phyloP scores from a whole-genome alignment of 805 yeast genomes.

The Deakozyma indianensis region DNA sequence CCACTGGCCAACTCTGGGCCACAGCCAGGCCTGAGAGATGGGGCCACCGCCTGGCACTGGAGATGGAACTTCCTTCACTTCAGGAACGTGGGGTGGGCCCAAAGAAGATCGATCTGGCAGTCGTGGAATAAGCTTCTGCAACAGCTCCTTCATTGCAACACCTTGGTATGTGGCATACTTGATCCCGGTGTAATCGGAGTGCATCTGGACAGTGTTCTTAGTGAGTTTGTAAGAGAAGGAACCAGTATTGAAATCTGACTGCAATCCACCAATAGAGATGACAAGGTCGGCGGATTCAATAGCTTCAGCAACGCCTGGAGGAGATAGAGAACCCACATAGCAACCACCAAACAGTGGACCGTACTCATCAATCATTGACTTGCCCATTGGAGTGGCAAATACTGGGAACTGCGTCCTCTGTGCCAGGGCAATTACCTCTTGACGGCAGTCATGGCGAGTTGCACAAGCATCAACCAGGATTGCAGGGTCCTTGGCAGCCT shows the following conservation, averaged over 20 bases:
- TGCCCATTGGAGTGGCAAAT: slow-evolving; percentile 85
- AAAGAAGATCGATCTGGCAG: slow-evolving; percentile 26
- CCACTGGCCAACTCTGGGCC: slow-evolving; percentile 38
- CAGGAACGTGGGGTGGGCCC: slow-evolving; percentile 42
- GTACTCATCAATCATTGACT: slow-evolving; percentile 61
- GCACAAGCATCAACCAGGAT: slow-evolving; percentile 83
- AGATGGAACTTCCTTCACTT: slow-evolving; percentile 33
- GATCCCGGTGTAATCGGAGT: slow-evolving; percentile 39
- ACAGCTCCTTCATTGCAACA: slow-evolving; percentile 34
- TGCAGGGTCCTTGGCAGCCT: slow-evolving; percentile 50
- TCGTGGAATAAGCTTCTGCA: slow-evolving; percentile 18
- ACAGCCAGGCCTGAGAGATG: slow-evolving; percentile 31
- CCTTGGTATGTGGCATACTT: slow-evolving; percentile 38
- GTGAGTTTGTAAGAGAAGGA: slow-evolving; percentile 49
- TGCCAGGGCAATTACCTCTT: slow-evolving; percentile 49
- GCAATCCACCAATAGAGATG: slow-evolving; percentile 65
- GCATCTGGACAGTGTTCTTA: slow-evolving; percentile 39
- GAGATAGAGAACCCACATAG: slow-evolving; percentile 69
- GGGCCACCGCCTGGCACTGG: slow-evolving; percentile 33
- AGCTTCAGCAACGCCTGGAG: slow-evolving; percentile 54
- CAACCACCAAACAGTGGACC: slow-evolving; percentile 70
- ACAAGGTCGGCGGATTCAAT: slow-evolving; percentile 66
- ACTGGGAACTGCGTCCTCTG: slow-evolving; percentile 64
- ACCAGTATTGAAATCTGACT: slow-evolving; percentile 86
- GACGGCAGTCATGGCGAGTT: slow-evolving; percentile 53